Percentiles rank a stretch among this genome's conserved stretches.
Conservation (phyloP, 495 filamentous ascomycete species). For the Penicillium nucicola region DNA sequence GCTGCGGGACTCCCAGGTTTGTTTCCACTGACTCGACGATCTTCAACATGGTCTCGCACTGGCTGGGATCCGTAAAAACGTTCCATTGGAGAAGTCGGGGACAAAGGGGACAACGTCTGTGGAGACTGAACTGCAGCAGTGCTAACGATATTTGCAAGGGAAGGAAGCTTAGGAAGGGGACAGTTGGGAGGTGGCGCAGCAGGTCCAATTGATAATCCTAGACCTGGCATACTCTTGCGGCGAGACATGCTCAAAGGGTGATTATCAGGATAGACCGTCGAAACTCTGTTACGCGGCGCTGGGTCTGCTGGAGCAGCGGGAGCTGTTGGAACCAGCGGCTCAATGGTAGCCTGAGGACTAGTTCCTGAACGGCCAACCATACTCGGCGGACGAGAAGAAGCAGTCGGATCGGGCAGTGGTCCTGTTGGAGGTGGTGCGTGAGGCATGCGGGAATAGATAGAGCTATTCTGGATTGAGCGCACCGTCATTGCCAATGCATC, state of each 20-base stretch:
- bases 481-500: conserved; percentile 26
- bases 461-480: conserved; percentile 11
- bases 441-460: conserved; percentile 26
- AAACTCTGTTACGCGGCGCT: conserved; percentile 7
- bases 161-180: conserved; percentile 61
- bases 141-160: conserved; percentile 12
- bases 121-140: neutral
- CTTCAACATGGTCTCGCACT: conserved; percentile 12
- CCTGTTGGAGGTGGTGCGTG: conserved; percentile 1
- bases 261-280: neutral
- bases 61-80: conserved; percentile 22
- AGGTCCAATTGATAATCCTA: conserved; percentile 55
- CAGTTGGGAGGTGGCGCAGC: conserved; percentile 60
- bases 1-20: neutral
- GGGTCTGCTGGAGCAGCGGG: conserved; percentile 4
- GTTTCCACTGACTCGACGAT: conserved; percentile 10
- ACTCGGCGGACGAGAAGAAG: conserved; percentile 18
- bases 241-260: conserved; percentile 19
- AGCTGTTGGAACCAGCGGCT: neutral
- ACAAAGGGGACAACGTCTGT: neutral
- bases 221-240: conserved; percentile 57
- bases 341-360: conserved; percentile 12
- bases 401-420: conserved; percentile 10
- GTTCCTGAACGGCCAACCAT: conserved; percentile 14
- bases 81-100: neutral